Evolutionary conservation across 768 basidiomycete genomes (phyloP).

Genomic region (Lyophyllum decastes): DNA sequence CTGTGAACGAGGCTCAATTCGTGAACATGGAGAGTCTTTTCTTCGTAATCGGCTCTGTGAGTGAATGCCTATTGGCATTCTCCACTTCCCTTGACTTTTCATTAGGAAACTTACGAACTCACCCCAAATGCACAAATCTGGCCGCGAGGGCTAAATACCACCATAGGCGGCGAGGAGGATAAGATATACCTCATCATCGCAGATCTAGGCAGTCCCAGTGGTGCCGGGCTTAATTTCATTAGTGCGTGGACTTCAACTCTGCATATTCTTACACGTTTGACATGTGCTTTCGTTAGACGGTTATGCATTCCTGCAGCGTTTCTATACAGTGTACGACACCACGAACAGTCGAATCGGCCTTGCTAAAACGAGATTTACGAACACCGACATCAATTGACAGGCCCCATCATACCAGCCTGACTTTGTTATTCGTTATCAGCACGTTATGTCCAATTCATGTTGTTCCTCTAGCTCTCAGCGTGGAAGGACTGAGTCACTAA

Average conservation of each 20-base stretch:
- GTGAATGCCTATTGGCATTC: slow-evolving; percentile 3
- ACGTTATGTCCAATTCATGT: neutral
- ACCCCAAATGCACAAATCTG: slow-evolving; percentile 71
- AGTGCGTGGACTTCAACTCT: slow-evolving; percentile 33
- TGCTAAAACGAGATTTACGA: slow-evolving; percentile 37
- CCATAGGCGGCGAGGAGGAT: slow-evolving; percentile 51
- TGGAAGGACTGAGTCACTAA: too few relatives aligned
- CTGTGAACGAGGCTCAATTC: slow-evolving; percentile 51
- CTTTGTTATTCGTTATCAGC: neutral
- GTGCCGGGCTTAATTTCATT: slow-evolving; percentile 67
- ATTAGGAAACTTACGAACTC: slow-evolving; percentile 51
- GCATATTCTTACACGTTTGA: neutral
- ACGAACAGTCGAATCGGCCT: slow-evolving; percentile 39
- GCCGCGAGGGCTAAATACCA: slow-evolving; percentile 59
- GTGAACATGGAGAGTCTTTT: slow-evolving; percentile 47
- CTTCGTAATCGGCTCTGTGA: slow-evolving; percentile 51
- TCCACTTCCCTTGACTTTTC: neutral
- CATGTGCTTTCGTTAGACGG: slow-evolving; percentile 35
- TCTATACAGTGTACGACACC: slow-evolving; percentile 57
- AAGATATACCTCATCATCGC: slow-evolving; percentile 59
- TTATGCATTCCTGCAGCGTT: slow-evolving; percentile 60
- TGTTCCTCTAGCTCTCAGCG: neutral
- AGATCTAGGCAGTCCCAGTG: slow-evolving; percentile 51
- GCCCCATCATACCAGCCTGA: neutral
- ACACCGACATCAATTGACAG: slow-evolving; percentile 34